A percentile compares a stretch with the other conserved stretches of the same genome.
Conservation (phyloP, 73 alveolate genomes). For the Paramecium pentaurelia region DNA sequence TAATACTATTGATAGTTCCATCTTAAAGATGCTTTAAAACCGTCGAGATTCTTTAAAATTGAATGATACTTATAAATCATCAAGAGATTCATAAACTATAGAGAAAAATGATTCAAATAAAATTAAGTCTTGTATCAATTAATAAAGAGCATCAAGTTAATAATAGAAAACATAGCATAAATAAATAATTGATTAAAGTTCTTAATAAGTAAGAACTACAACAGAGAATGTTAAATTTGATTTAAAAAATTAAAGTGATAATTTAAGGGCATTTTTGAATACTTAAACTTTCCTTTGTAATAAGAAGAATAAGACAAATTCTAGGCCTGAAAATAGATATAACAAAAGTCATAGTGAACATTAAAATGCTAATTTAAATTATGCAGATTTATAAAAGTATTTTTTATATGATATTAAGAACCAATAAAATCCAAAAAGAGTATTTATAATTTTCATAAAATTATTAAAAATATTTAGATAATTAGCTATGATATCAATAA, state of each 20-base stretch:
- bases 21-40: neutral
- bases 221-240: neutral
- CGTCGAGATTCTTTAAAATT: neutral
- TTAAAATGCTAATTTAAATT: neutral
- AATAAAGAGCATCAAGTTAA: neutral
- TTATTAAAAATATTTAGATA: conserved; percentile 4
- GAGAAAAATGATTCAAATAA: neutral
- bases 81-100: neutral
- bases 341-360: neutral
- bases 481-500: neutral
- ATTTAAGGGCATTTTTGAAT: neutral
- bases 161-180: neutral
- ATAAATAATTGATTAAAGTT: neutral
- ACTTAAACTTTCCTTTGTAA: neutral
- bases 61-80: neutral
- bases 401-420: neutral
- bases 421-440: neutral
- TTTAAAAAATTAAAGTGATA: neutral
- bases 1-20: neutral
- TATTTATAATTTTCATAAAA: neutral
- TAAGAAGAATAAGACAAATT: neutral
- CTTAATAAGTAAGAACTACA: neutral
- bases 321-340: neutral
- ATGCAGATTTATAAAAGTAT: neutral
- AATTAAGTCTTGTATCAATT: neutral